phyloP scores from a whole-genome alignment of 257 asterid species.

The Mitragyna speciosa region DNA sequence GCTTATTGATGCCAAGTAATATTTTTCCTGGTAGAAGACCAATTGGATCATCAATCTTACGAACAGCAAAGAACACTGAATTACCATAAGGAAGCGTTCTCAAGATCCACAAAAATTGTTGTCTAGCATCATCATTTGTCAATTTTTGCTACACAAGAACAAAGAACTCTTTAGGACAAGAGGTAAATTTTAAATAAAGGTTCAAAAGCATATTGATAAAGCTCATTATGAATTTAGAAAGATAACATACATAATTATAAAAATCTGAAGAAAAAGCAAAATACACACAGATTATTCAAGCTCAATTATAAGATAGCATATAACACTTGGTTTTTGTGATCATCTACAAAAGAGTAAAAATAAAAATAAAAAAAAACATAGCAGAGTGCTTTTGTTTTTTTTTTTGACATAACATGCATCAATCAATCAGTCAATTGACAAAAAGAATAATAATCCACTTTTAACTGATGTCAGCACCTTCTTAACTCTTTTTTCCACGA shows the following conservation, averaged over 20 bases:
- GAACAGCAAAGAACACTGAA: conserved; percentile 97
- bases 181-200: neutral
- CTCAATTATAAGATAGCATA: neutral
- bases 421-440: neutral
- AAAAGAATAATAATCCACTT: neutral
- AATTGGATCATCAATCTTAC: conserved; percentile 98
- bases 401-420: neutral
- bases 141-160: conserved; percentile 63
- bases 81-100: conserved; percentile 96
- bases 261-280: neutral
- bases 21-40: conserved; percentile 97
- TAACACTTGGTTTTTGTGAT: neutral
- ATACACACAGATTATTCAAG: neutral
- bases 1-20: conserved; percentile 88
- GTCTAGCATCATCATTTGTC: conserved; percentile 97
- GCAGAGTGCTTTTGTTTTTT: neutral
- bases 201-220: neutral
- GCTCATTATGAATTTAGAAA: neutral
- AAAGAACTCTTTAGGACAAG: neutral
- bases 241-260: neutral
- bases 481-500: neutral
- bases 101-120: conserved; percentile 86
- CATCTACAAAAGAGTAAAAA: neutral
- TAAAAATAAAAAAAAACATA: neutral
- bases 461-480: neutral